Evolutionary conservation across 2,329 filamentous ascomycete genomes (phyloP).

Genomic region (Setomelanomma holmii): DNA sequence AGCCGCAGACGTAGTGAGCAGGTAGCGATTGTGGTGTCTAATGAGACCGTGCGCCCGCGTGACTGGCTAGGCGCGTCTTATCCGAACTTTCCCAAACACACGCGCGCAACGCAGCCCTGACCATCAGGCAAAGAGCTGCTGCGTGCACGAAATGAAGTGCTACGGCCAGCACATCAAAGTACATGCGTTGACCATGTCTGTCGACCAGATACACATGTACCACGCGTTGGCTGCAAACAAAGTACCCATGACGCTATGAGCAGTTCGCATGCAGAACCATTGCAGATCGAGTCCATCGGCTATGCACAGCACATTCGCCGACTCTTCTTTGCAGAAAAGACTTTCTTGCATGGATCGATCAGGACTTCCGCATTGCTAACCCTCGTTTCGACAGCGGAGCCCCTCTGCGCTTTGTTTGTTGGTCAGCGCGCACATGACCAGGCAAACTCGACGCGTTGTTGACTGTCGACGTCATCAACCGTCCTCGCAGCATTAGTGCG

Average conservation of each 20-base stretch:
- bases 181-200: no score
- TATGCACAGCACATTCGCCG: background rate
- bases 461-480: background rate
- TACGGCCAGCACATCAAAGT: background rate
- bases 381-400: background rate
- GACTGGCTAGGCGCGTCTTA: slow-evolving; percentile 2
- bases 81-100: background rate
- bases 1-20: slow-evolving; percentile 5
- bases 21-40: background rate
- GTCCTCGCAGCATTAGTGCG: background rate
- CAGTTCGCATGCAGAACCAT: background rate
- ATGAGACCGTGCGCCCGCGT: background rate
- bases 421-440: background rate
- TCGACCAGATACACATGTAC: background rate
- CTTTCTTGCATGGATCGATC: background rate
- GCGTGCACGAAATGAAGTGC: background rate
- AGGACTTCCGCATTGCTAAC: background rate
- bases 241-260: background rate
- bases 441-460: background rate
- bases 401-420: background rate
- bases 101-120: background rate
- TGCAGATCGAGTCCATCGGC: background rate
- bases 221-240: background rate
- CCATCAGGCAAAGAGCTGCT: background rate
- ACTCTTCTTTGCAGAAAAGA: background rate